Evolutionary conservation across 345 rosid genomes (phyloP).

Genomic region (Cochlearia excelsa): DNA sequence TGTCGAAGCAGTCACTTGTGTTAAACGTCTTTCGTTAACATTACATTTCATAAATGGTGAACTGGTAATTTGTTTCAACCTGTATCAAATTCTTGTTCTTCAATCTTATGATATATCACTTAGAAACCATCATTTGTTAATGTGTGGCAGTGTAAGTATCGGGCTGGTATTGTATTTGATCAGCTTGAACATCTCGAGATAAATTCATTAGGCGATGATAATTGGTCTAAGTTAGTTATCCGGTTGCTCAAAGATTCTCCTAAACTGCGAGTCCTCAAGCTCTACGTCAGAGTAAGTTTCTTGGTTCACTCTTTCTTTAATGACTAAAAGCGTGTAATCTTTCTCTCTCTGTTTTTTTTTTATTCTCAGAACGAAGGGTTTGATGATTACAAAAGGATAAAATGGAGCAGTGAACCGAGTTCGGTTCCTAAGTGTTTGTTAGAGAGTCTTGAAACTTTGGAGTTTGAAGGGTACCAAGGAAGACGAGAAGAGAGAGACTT

Average conservation of each 20-base stretch:
- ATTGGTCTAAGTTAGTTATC: not conserved
- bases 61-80: not conserved
- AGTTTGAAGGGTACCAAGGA: not conserved
- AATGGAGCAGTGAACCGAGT: not conserved
- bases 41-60: too few relatives aligned
- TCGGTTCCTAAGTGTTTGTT: not conserved
- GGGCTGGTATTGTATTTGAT: not conserved
- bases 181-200: not conserved
- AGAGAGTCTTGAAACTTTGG: not conserved
- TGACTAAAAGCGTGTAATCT: not conserved
- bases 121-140: too few relatives aligned
- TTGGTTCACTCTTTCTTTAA: not conserved
- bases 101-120: too few relatives aligned
- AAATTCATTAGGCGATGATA: too few relatives aligned
- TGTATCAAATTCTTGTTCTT: not conserved
- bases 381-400: too few relatives aligned
- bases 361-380: too few relatives aligned
- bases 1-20: not conserved
- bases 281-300: not conserved
- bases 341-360: not conserved
- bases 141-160: not conserved
- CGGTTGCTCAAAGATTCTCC: slow-evolving; percentile 12
- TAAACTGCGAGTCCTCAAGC: not conserved
- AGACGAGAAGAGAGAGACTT: slow-evolving; percentile 13
- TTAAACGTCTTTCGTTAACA: slow-evolving; percentile 4